These are phyloP conservation scores for Pterocarpus santalinus DNA, from an alignment of 306 rosid genomes.

Conservation along the genomic window DNA sequence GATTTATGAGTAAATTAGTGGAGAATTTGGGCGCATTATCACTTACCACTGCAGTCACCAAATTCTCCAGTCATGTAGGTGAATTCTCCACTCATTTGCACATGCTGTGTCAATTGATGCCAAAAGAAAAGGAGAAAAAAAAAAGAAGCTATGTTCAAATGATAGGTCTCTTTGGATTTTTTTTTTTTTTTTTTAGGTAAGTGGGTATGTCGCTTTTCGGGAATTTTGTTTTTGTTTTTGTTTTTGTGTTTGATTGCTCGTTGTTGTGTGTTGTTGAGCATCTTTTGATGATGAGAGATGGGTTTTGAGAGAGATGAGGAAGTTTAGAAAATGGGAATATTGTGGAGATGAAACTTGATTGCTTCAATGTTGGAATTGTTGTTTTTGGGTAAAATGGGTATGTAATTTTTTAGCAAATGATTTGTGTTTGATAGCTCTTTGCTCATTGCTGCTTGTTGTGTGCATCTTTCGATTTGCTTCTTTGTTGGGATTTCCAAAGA, in stretches of 20 bases:
- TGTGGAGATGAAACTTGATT: not conserved
- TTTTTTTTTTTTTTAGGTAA: too few species aligned
- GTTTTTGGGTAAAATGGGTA: constrained; percentile 20
- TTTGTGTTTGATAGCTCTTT: constrained; percentile 8
- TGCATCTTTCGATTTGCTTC: constrained; percentile 22
- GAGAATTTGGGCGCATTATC: too few species aligned
- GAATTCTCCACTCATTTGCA: too few species aligned
- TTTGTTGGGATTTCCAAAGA: constrained; percentile 13
- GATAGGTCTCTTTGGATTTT: too few species aligned
- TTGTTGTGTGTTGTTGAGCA: not conserved
- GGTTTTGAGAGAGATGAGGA: not conserved
- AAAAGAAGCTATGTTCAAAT: too few species aligned
- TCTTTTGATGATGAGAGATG: not conserved
- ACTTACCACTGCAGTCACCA: too few species aligned
- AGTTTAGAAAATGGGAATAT: constrained; percentile 6
- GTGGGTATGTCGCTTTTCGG: too few species aligned
- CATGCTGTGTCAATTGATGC: too few species aligned
- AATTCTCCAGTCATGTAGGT: too few species aligned
- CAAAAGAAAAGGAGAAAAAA: too few species aligned
- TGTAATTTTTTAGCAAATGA: not conserved
- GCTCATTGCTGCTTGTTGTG: constrained; percentile 9
- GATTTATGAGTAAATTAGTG: too few species aligned
- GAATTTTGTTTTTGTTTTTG: not conserved
- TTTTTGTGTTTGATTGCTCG: constrained; percentile 2
- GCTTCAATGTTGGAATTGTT: constrained; percentile 31